Evolutionary conservation across 1,139 yeast genomes (phyloP).

Genomic region (Sugiyamaella japonica): DNA sequence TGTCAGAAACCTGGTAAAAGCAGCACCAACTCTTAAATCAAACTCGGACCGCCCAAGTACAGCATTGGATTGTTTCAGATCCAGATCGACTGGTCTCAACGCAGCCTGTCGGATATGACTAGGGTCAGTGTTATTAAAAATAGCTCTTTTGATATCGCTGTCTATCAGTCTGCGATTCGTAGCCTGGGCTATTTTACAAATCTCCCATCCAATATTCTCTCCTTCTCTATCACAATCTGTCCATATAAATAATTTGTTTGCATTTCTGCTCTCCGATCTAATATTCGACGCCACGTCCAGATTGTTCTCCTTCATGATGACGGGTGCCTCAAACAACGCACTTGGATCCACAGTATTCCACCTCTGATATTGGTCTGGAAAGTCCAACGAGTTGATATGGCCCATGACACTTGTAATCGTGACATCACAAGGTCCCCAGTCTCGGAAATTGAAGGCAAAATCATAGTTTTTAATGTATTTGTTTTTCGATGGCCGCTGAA

Average conservation of each 20-base stretch:
- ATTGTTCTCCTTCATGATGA: conserved; percentile 39
- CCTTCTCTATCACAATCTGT: conserved; percentile 99
- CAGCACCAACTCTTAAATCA: conserved; percentile 85
- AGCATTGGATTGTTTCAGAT: conserved; percentile 73
- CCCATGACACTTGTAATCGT: conserved; percentile 94
- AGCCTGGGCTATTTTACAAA: conserved; percentile 63
- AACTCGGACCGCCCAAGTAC: conserved; percentile 84
- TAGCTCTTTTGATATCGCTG: conserved; percentile 64
- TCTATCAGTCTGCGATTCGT: conserved; percentile 52
- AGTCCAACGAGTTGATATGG: conserved; percentile 68
- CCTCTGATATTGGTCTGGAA: conserved; percentile 52
- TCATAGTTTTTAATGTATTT: conserved; percentile 81
- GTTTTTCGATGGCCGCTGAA: conserved; percentile 44
- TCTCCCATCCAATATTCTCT: conserved; percentile 90
- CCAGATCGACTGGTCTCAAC: conserved; percentile 58
- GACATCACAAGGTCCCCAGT: conserved; percentile 70
- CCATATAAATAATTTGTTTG: conserved; percentile 83
- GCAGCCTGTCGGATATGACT: conserved; percentile 78
- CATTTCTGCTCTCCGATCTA: conserved; percentile 57
- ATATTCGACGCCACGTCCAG: conserved; percentile 67
- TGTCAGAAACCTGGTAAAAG: conserved; percentile 79
- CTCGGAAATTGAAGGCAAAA: conserved; percentile 60
- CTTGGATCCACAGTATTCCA: conserved; percentile 76
- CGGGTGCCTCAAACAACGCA: conserved; percentile 67
- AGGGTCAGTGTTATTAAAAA: conserved; percentile 83